Percentiles rank a stretch among this genome's conserved stretches.
Conservation (phyloP, 2,329 filamentous ascomycete species). For the Xylogone sp. region DNA sequence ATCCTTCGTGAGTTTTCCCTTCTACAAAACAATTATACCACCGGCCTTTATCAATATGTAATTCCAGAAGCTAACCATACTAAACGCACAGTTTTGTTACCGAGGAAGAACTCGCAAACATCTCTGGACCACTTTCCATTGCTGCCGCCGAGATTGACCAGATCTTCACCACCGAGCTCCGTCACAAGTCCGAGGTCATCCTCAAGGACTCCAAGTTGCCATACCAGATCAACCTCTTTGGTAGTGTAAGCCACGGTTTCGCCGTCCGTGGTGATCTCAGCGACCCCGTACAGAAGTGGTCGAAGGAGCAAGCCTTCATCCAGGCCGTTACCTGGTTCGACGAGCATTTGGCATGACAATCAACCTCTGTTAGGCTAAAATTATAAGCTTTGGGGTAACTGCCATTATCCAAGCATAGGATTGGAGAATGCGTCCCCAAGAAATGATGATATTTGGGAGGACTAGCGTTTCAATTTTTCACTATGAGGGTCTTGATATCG, state of each 20-base stretch:
- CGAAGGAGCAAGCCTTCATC: conserved; percentile 76
- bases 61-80: not conserved
- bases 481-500: conserved; percentile 20
- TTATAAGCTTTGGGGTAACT: not conserved
- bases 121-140: conserved; percentile 67
- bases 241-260: conserved; percentile 71
- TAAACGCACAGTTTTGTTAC: conserved; percentile 51
- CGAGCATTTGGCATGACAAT: conserved; percentile 41
- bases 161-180: conserved; percentile 61
- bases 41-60: not conserved
- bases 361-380: not conserved
- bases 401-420: not conserved
- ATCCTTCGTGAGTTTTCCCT: conserved; percentile 52
- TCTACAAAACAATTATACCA: not conserved
- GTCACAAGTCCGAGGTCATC: conserved; percentile 62
- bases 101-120: conserved; percentile 59
- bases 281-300: conserved; percentile 57
- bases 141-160: conserved; percentile 50
- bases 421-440: not conserved
- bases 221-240: conserved; percentile 73
- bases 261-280: conserved; percentile 60
- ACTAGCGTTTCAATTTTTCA: not conserved
- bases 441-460: not conserved
- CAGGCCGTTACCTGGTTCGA: conserved; percentile 80
- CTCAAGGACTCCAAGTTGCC: conserved; percentile 47